Percentiles rank a stretch among this genome's conserved stretches.
Conservation (phyloP, 1,284 basidiomycete genomes). For the Malassezia caprae region DNA sequence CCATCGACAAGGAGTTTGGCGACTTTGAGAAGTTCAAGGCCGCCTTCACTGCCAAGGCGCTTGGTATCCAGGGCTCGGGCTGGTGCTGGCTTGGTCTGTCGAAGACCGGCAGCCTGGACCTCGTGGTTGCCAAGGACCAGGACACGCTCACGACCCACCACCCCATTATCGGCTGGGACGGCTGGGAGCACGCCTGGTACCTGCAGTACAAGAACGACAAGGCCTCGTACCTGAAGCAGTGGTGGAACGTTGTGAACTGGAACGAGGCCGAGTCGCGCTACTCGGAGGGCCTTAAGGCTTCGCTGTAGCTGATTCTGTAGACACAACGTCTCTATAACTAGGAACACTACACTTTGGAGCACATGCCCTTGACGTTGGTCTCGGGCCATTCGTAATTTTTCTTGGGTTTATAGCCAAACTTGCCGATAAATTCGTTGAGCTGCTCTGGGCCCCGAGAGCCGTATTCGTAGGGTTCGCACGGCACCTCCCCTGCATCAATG, state of each 20-base stretch:
- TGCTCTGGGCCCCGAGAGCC: slow-evolving; percentile 37
- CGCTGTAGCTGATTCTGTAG: slow-evolving; percentile 4
- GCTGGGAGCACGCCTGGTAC: slow-evolving; percentile 72
- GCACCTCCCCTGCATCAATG: slow-evolving; percentile 43
- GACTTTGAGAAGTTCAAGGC: slow-evolving; percentile 67
- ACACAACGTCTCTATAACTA: neutral
- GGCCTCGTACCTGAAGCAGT: slow-evolving; percentile 19
- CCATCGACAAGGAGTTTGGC: slow-evolving; percentile 75
- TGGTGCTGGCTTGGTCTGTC: slow-evolving; percentile 76
- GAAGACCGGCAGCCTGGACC: slow-evolving; percentile 60
- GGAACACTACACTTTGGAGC: neutral
- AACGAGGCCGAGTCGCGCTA: slow-evolving; percentile 16
- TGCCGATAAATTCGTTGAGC: slow-evolving; percentile 37
- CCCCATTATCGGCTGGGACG: slow-evolving; percentile 89
- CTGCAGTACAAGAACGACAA: slow-evolving; percentile 43
- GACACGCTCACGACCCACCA: slow-evolving; percentile 79
- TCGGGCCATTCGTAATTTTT: slow-evolving; percentile 22
- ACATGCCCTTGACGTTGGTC: slow-evolving; percentile 18
- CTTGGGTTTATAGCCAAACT: slow-evolving; percentile 23
- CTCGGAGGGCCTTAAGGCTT: slow-evolving; percentile 14
- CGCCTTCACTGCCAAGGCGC: slow-evolving; percentile 75
- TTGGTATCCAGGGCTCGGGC: slow-evolving; percentile 87
- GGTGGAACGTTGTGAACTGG: slow-evolving; percentile 22
- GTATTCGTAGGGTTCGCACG: slow-evolving; percentile 39
- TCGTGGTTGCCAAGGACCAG: slow-evolving; percentile 80